Conservation (phyloP, 1,139 yeast species). For the Chernovozyma sophiae-reginae region DNA sequence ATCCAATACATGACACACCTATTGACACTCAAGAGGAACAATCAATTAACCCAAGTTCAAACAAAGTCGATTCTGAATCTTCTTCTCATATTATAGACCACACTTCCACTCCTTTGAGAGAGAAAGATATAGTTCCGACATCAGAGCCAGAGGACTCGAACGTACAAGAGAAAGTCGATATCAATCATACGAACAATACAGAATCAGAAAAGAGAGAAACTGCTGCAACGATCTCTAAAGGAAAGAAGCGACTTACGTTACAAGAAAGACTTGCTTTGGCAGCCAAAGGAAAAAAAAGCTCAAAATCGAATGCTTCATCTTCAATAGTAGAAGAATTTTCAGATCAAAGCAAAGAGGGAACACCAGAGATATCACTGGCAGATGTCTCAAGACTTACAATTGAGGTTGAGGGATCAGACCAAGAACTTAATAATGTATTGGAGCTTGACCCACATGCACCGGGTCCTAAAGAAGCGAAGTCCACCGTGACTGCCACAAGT, state of each 20-base stretch:
- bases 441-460: background rate
- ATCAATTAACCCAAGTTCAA: too few relatives aligned
- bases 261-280: slow-evolving; percentile 84
- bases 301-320: background rate
- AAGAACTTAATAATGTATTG: background rate
- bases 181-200: too few relatives aligned
- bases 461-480: background rate
- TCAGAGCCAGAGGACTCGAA: too few relatives aligned
- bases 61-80: too few relatives aligned
- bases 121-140: too few relatives aligned
- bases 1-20: too few relatives aligned
- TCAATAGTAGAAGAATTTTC: background rate
- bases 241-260: slow-evolving; percentile 54
- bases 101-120: too few relatives aligned
- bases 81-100: too few relatives aligned
- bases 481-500: background rate
- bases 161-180: too few relatives aligned
- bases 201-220: too few relatives aligned
- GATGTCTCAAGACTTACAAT: background rate
- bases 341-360: slow-evolving; percentile 2
- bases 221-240: too few relatives aligned
- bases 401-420: background rate
- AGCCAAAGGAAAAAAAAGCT: slow-evolving; percentile 47
- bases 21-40: too few relatives aligned
- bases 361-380: slow-evolving; percentile 1